A percentile compares a stretch with the other conserved stretches of the same genome.
phyloP scores from a whole-genome alignment of 2,329 filamentous ascomycete species.

The Sordariomycetes sp. region DNA sequence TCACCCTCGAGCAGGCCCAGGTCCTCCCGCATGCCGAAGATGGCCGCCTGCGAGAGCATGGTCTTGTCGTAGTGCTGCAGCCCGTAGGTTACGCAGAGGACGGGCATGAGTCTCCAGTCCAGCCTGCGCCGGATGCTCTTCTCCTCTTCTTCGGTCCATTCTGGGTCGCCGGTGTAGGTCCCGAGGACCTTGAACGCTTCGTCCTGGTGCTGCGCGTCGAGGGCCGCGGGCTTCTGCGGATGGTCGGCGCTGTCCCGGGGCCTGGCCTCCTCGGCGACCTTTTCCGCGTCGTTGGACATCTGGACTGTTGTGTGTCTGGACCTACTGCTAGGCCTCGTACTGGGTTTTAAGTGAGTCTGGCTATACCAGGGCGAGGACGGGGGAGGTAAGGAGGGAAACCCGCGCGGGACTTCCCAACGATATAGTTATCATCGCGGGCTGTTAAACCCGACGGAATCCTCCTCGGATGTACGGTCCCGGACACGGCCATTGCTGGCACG shows the following conservation, averaged over 20 bases:
- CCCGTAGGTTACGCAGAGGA: conserved; percentile 12
- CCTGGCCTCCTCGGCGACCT: conserved; percentile 6
- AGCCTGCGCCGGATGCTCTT: conserved; percentile 19
- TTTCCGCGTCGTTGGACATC: conserved; percentile 7
- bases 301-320: background rate
- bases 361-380: too few relatives aligned
- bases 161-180: conserved; percentile 24
- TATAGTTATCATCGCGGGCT: too few relatives aligned
- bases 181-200: conserved; percentile 25
- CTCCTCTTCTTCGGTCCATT: conserved; percentile 27
- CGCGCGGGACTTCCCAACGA: too few relatives aligned
- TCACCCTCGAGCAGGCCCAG: background rate
- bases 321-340: background rate
- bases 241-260: background rate
- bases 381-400: too few relatives aligned
- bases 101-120: conserved; percentile 11
- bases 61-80: conserved; percentile 24
- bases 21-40: background rate
- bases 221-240: background rate
- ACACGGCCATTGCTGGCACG: too few relatives aligned
- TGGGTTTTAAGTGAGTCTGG: too few relatives aligned
- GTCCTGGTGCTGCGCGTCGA: conserved; percentile 22
- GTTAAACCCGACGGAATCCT: too few relatives aligned
- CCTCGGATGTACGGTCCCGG: too few relatives aligned
- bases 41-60: conserved; percentile 40